A percentile compares a stretch with the other conserved stretches of the same genome.
Conservation (phyloP, 1,139 yeast genomes). For the Yamadazyma mexicana region DNA sequence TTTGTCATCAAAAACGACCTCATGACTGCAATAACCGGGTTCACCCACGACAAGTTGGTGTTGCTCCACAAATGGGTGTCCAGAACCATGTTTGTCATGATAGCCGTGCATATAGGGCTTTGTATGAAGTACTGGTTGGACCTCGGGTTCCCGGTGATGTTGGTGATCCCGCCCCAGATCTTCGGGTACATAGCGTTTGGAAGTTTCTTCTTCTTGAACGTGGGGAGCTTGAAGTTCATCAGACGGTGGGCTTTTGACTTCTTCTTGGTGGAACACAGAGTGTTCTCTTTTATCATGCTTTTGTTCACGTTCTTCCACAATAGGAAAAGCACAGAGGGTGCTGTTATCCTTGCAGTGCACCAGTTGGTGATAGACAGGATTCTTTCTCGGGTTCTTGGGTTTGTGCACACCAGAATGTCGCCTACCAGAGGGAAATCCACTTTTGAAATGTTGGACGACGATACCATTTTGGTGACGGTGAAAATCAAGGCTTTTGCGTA, state of each 20-base stretch:
- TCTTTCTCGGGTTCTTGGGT: conserved; percentile 27
- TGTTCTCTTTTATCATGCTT: conserved; percentile 44
- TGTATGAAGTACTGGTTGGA: conserved; percentile 41
- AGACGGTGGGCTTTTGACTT: conserved; percentile 45
- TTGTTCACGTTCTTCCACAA: conserved; percentile 46
- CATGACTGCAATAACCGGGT: conserved; percentile 40
- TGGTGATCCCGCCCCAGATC: conserved; percentile 49
- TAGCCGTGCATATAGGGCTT: conserved; percentile 37
- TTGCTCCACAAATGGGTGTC: conserved; percentile 49
- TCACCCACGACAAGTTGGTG: conserved; percentile 39
- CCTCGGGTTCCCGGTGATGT: conserved; percentile 38
- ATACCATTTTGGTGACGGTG: conserved; percentile 40
- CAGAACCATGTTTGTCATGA: conserved; percentile 37
- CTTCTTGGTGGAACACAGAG: conserved; percentile 45
- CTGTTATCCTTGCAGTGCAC: conserved; percentile 45
- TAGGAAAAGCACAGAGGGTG: conserved; percentile 28
- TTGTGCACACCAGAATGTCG: conserved; percentile 32
- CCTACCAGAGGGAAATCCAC: conserved; percentile 43
- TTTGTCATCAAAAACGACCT: conserved; percentile 42
- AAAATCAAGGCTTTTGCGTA: conserved; percentile 27
- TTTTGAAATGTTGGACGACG: conserved; percentile 42
- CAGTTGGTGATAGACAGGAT: conserved; percentile 46
- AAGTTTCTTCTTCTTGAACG: conserved; percentile 35
- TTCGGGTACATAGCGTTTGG: conserved; percentile 51
- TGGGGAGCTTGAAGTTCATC: conserved; percentile 38